phyloP scores from a whole-genome alignment of 345 rosid genomes.

The Heritiera fomes region DNA sequence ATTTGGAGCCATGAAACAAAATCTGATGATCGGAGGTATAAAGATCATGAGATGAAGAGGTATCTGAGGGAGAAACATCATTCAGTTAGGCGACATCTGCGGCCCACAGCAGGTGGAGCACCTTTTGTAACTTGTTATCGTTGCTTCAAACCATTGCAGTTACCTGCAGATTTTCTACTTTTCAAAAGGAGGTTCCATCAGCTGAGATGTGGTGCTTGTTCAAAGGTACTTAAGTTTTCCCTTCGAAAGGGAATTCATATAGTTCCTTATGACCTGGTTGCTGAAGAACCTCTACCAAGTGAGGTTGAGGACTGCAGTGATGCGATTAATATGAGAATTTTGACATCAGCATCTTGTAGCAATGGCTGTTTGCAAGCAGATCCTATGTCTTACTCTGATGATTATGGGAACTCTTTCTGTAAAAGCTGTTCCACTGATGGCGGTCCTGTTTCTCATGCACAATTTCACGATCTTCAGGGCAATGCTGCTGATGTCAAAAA shows the following conservation, averaged over 20 bases:
- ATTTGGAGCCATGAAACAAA: slow-evolving; percentile 38
- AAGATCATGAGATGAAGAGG: slow-evolving; percentile 41
- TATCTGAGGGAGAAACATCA: slow-evolving; percentile 45
- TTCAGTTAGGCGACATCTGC: slow-evolving; percentile 57
- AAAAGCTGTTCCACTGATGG: slow-evolving; percentile 37
- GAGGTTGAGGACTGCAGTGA: slow-evolving; percentile 34
- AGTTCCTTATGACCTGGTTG: slow-evolving; percentile 37
- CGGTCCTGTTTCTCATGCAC: slow-evolving; percentile 29
- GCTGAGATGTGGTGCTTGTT: slow-evolving; percentile 78
- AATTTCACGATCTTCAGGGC: slow-evolving; percentile 19
- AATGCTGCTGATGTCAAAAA: slow-evolving; percentile 20
- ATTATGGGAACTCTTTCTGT: slow-evolving; percentile 32
- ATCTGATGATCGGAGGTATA: slow-evolving; percentile 53
- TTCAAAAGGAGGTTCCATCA: slow-evolving; percentile 58
- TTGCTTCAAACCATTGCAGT: slow-evolving; percentile 57
- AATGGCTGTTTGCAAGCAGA: slow-evolving; percentile 27
- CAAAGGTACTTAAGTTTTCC: slow-evolving; percentile 61
- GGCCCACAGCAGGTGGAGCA: slow-evolving; percentile 83
- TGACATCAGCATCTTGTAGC: slow-evolving; percentile 23
- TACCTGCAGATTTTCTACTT: slow-evolving; percentile 84
- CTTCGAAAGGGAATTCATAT: slow-evolving; percentile 58
- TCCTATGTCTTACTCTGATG: slow-evolving; percentile 39
- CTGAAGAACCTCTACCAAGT: slow-evolving; percentile 38
- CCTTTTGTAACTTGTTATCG: slow-evolving; percentile 67
- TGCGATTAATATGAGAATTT: slow-evolving; percentile 23